Percentiles rank a stretch among this genome's conserved stretches.
Evolutionary conservation across 306 rosid species (phyloP).

Genomic region (Vigna unguiculata): DNA sequence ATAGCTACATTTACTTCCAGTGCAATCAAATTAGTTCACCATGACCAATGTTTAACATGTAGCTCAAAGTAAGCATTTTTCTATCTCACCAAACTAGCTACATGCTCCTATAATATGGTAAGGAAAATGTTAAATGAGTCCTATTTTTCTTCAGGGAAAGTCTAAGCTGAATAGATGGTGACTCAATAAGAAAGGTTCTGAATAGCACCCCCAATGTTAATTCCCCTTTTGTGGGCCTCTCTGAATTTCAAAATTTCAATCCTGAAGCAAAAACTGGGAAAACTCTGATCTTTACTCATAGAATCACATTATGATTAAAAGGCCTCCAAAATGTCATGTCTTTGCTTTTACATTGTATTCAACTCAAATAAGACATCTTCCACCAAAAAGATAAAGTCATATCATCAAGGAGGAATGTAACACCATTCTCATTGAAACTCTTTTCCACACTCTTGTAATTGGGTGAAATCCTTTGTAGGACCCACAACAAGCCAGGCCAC

Average conservation of each 20-base stretch:
- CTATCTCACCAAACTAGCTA: slow-evolving; percentile 28
- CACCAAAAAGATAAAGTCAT: slow-evolving; percentile 1
- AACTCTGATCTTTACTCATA: neutral
- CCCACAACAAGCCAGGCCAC: neutral
- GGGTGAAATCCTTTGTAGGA: neutral
- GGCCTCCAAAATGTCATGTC: neutral
- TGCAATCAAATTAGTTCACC: slow-evolving; percentile 26
- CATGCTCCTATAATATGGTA: neutral
- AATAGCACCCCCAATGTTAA: slow-evolving; percentile 5
- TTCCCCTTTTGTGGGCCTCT: neutral
- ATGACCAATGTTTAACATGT: slow-evolving; percentile 1
- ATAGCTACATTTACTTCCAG: neutral
- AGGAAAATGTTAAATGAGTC: slow-evolving; percentile 17
- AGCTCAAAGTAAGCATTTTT: slow-evolving; percentile 19
- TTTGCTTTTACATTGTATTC: neutral
- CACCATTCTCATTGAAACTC: neutral
- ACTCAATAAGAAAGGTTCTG: neutral
- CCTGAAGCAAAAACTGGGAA: neutral
- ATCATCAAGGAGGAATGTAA: neutral
- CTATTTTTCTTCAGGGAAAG: slow-evolving; percentile 1
- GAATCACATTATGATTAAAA: slow-evolving; percentile 9
- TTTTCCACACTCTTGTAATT: neutral
- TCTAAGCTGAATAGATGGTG: neutral
- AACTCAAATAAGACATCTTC: neutral
- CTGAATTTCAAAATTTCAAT: slow-evolving; percentile 17